Base-by-base conservation (phyloP, 495 filamentous ascomycete genomes). In the Lasiosphaeria ovina region DNA sequence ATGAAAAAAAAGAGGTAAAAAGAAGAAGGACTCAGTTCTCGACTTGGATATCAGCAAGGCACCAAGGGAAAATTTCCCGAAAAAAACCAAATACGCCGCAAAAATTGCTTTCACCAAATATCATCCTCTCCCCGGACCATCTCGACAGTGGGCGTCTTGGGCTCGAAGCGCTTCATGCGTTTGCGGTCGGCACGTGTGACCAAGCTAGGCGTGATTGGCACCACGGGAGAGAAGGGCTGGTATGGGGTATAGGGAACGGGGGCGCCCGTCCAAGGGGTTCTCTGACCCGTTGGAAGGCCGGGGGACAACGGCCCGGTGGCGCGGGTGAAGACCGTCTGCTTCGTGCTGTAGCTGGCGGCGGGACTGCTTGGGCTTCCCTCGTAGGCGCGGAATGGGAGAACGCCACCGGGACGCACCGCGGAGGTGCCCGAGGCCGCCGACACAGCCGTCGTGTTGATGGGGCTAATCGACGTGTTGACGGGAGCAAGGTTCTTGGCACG, bases 221-320 rank as follows among this genome's bases (percentile, higher is more conserved):
- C 89, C 7, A 95, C 80, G 0, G 93, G 92, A 2, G 89, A 91
- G 68, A 89, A 93, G 0, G 93, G 93, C 82, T 96, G 94, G 68
- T 97, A 97, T 5, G 93, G 90, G 57, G 84, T 88, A 72, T 97
- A 96, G 6, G 93, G 93, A 38, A 82, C 79, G 0, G 91, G 86
- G 45, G 89, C 83, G 5, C 89, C 91, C 0, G 89, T 92, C 65
- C 84, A 82, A 0, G 90, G 90, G 7, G 85, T 85, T 51, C 75
- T 76, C 62, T 81, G 57, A n/a, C 78, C 83, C 10, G 74, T 74
- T 4, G 9, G 42, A 63, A 69, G 38, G 0, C 65, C 63, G 0
- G 76, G 77, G 3, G 77, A 78, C 31, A 78, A 70, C 40, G 88
- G 82, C 0, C 69, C 67, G 24, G 52, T 58, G 4, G 82, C 81